Base-by-base conservation (phyloP, 331 rosid species). In the Acacia concinna region DNA sequence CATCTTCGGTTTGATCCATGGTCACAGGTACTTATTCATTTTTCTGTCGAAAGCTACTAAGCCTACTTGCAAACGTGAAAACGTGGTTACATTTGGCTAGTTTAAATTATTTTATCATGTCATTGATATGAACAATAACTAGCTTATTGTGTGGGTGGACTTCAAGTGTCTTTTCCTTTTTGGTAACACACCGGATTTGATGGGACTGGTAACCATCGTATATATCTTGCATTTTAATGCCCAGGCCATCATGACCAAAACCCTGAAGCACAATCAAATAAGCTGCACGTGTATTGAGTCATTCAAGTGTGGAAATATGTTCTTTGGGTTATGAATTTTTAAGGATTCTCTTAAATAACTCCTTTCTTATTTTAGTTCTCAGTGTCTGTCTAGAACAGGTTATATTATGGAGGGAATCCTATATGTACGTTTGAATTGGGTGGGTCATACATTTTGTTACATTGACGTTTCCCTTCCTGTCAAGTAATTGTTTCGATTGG, bases 1-100 rank as follows among this genome's bases (percentile, higher is more conserved):
- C 98, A 96, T 89, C 97, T 96, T 66, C 97, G 98, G 3, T 96
- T 96, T 41, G 97, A 93, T 89, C 94, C 99, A 3, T 91, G 97
- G 97, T 93, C 98, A 41, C 98, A 96, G 99, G 99, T 92, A 60
- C 30, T 21, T 32, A 6, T 54, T 34, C 14, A 2, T 73, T 32
- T 52, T 32, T 52, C 14, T 20, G 49, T 71, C 27, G 77, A 20
- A 59, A 59, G 34, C 65, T 25, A 5, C 65, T 25, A 31, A 68
- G 38, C 51, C 56, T 75, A 51, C 70, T 63, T 76, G 75, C 30
- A 38, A 75, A 23, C 21, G n/a, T 11, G 77, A 72, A 69, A 68
- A 60, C 25, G 43, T 5, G 34, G 68, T 1, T 40, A 11, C 49
- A 32, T 31, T 52, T 35, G 12, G 27, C 41, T 46, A 34, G 57